Evolutionary conservation across 176 grass and related monocot species (phyloP), one percentile per base, ranked within the genome.

Genomic region (Zoysia pacifica): DNA sequence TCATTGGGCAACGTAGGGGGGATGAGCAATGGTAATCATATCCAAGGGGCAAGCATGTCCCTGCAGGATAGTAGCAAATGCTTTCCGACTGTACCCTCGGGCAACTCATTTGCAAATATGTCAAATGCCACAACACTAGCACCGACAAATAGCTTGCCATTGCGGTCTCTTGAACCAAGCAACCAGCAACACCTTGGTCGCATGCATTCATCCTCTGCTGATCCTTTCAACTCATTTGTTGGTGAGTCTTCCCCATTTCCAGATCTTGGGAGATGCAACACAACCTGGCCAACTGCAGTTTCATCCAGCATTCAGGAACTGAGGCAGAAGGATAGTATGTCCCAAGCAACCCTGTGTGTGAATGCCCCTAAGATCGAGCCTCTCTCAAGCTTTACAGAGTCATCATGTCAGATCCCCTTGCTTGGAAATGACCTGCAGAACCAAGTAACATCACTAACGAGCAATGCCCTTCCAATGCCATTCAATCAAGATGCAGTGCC

Each of bases 221-320:
- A 88, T 51, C 72, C 80, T 10, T 86, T 91, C 54, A 78, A 62
- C 51, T 73, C 71, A 73, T 70, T 85, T 43, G 19, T 81, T 67
- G 43, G 61, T 2, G 91, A 91, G 5, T 69, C 80, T 74, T 47
- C 70, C 72, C 80, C 86, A 56, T 84, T 85, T 87, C 18, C 76
- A 50, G 80, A 85, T 68, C 82, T 90, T 89, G 79, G 65, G 62
- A 86, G 86, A 65, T 77, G 66, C 71, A 74, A 76, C 56, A 73
- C 64, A 56, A 74, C 86, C 61, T 94, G 91, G 91, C 86, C 86
- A 86, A 62, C 67, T 63, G 86, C 76, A 19, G 80, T 84, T 74
- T 65, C 76, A 62, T 84, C 91, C 14, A 94, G 66, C 41, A 50
- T 71, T 81, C 86, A 82, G 73, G 78, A 85, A 20, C 52, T 85